Evolutionary conservation across 257 asterid species (phyloP).

Genomic region (Orobanche coerulescens): DNA sequence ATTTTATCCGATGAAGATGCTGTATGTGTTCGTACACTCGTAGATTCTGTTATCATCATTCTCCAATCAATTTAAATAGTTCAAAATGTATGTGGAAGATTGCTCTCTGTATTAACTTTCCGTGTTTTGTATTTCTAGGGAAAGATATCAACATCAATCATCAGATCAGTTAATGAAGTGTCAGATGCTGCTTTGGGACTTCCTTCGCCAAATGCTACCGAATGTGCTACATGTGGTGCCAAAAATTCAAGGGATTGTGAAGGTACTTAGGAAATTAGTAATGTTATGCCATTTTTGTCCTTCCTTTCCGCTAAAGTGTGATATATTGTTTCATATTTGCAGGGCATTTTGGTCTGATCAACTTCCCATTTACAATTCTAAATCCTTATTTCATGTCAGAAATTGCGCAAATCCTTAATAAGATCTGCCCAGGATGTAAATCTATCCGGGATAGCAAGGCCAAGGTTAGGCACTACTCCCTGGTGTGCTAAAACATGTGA

Average conservation of each 20-base stretch:
- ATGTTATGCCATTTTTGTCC: conserved; percentile 17
- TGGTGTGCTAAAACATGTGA: conserved; percentile 23
- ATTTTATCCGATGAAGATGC: conserved; percentile 74
- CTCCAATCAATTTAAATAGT: neutral
- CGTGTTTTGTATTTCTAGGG: conserved; percentile 35
- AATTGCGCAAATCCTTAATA: conserved; percentile 63
- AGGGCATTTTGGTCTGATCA: conserved; percentile 92
- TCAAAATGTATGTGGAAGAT: neutral
- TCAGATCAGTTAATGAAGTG: conserved; percentile 60
- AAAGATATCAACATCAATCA: conserved; percentile 37
- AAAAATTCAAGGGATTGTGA: conserved; percentile 57
- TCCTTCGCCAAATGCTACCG: conserved; percentile 42
- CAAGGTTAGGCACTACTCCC: conserved; percentile 61
- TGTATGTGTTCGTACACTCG: conserved; percentile 38
- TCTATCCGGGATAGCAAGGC: conserved; percentile 34
- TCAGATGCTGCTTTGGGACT: conserved; percentile 81
- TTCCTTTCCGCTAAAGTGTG: neutral
- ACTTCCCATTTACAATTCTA: conserved; percentile 60
- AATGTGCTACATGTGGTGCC: conserved; percentile 81
- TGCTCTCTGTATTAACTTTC: conserved; percentile 15
- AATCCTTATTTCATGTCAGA: conserved; percentile 77
- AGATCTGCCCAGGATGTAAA: conserved; percentile 89
- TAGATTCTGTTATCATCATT: conserved; percentile 7
- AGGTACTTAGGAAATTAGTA: conserved; percentile 40
- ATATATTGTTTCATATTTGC: conserved; percentile 27